Evolutionary conservation across 768 basidiomycete genomes (phyloP), one percentile per base, ranked within the genome.

Genomic region (Arthromyces matolae): DNA sequence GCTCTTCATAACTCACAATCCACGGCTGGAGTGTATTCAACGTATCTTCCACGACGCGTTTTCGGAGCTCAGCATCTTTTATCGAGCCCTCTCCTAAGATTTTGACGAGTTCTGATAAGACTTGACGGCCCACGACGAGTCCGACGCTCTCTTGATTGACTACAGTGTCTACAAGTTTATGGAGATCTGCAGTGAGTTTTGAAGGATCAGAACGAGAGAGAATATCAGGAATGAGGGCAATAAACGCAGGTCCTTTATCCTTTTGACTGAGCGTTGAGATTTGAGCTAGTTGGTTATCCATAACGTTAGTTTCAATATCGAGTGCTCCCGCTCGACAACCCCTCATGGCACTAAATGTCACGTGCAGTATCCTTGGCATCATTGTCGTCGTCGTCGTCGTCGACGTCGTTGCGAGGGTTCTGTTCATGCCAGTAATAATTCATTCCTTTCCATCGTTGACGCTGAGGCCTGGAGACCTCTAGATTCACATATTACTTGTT

Each of bases 1-100:
- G 93, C 67, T 97, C 93, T 63, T 99, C 95, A 59, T 90, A 95
- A 64, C 86, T 93, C 52, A 90, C 91, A 56, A 93, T 78, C 47
- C 89, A 76, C 16, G 87, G 81, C 62, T 91, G 84, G 31, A 89
- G 70, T 25, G 80, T 75, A 16, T 72, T 69, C 27, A 96, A 73
- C 0, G 87, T 84, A 33, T 85, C 83, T 62, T 90, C 76, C 7
- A 96, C 81, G 33, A 94, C 76, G 46, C 76, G 75, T 63, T 89
- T 89, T 57, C 80, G 78, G 13, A 80, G 60, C 8, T 83, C 81
- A 12, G 71, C 59, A 56, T 81, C 69, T 36, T 76, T 68, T 56
- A 86, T 71, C 2, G 61, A 64, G 24, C 79, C 80, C 31, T 80
- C 78, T 19, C 72, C 75, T 25, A 93, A 71, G 44, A 72, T 69